Conservation (phyloP, 225 moss, liverwort and hornwort species). For the Rhytidiadelphus loreus region DNA sequence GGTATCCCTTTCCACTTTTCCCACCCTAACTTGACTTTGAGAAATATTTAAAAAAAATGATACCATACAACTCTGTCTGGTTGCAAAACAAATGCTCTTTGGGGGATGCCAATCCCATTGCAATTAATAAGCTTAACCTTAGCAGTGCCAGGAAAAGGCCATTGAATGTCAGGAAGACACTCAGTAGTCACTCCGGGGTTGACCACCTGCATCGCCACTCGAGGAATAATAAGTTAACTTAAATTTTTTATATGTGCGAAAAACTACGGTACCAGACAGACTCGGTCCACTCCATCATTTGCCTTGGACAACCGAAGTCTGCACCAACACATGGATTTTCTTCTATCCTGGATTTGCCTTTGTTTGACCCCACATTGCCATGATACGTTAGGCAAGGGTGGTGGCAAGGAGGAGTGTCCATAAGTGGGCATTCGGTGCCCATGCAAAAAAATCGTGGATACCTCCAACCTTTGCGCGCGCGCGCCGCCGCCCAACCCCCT, state of each 20-base stretch:
- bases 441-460: neutral
- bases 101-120: neutral
- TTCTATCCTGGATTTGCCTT: neutral
- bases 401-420: neutral
- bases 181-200: neutral
- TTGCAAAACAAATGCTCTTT: neutral
- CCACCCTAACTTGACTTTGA: neutral
- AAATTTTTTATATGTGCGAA: neutral
- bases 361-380: conserved; percentile 1
- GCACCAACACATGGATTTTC: neutral
- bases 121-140: neutral
- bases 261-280: neutral
- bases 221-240: neutral
- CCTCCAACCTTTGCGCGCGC: neutral
- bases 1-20: neutral
- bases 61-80: neutral
- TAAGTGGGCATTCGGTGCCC: neutral
- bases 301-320: no score
- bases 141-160: neutral
- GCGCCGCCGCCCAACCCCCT: no score
- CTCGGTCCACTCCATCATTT: neutral
- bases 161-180: neutral
- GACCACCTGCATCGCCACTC: neutral
- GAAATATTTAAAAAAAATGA: neutral
- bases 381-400: neutral